Evolutionary conservation across 2,329 filamentous ascomycete species (phyloP).

Genomic region (Phyllosticta citrichinensis): DNA sequence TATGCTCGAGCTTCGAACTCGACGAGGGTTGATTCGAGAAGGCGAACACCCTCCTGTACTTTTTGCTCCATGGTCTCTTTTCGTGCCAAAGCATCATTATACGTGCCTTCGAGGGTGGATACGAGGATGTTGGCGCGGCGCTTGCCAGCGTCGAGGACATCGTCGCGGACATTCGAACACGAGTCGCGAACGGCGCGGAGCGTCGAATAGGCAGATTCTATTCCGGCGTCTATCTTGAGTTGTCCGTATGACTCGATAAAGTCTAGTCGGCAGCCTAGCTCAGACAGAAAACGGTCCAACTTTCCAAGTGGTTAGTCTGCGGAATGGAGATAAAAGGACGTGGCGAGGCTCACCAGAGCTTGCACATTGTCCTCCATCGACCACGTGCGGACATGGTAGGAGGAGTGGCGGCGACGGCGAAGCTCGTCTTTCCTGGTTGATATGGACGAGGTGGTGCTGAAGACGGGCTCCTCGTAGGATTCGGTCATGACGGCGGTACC

Average conservation of each 20-base stretch:
- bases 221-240: conserved; percentile 69
- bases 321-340: not conserved
- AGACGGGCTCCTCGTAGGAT: conserved; percentile 34
- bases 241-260: conserved; percentile 83
- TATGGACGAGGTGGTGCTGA: conserved; percentile 30
- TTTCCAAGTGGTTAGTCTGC: conserved; percentile 26
- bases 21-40: conserved; percentile 75
- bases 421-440: conserved; percentile 21
- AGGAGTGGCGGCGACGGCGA: conserved; percentile 37
- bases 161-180: conserved; percentile 83
- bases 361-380: conserved; percentile 40
- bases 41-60: conserved; percentile 72
- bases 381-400: conserved; percentile 35
- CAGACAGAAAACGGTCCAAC: conserved; percentile 73
- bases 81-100: conserved; percentile 73
- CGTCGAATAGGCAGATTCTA: conserved; percentile 76
- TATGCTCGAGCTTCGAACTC: conserved; percentile 78
- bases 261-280: conserved; percentile 78
- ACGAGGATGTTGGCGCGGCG: conserved; percentile 80
- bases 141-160: conserved; percentile 77
- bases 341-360: conserved; percentile 24
- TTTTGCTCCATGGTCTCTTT: conserved; percentile 88
- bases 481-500: conserved; percentile 17
- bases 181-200: conserved; percentile 77
- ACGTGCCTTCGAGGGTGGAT: conserved; percentile 79